Evolutionary conservation across 2,329 filamentous ascomycete species (phyloP).

Genomic region (Davidsoniella eucalypti): DNA sequence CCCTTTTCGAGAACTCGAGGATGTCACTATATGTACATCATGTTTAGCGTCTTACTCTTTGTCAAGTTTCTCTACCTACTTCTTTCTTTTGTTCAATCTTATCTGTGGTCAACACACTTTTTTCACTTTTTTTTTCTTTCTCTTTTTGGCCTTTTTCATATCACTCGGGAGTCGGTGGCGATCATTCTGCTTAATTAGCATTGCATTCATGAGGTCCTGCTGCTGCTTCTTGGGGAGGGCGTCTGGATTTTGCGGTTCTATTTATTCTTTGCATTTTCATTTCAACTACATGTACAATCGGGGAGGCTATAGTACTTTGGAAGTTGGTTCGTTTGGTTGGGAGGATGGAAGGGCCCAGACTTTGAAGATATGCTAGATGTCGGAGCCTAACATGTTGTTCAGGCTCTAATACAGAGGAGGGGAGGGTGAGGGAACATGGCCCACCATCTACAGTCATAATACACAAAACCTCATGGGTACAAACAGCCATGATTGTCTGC

Average conservation of each 20-base stretch:
- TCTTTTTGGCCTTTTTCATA: slow-evolving; percentile 10
- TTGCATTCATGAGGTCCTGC: slow-evolving; percentile 12
- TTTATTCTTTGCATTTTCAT: slow-evolving; percentile 8
- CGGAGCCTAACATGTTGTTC: too few relatives aligned
- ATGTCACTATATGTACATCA: too few relatives aligned
- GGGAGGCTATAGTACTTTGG: neutral
- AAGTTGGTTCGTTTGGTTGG: neutral
- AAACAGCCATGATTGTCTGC: neutral
- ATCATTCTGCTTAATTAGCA: slow-evolving; percentile 13
- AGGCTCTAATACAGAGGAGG: too few relatives aligned
- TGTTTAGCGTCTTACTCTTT: neutral
- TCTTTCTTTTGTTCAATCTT: neutral
- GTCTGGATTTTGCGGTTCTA: slow-evolving; percentile 12
- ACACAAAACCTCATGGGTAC: neutral
- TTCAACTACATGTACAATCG: slow-evolving; percentile 7
- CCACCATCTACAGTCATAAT: too few relatives aligned
- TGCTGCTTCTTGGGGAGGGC: slow-evolving; percentile 11
- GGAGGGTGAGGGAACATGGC: too few relatives aligned
- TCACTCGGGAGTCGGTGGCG: slow-evolving; percentile 12
- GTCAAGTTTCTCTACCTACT: neutral
- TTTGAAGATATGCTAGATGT: neutral
- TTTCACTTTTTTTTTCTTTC: slow-evolving; percentile 2
- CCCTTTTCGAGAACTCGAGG: too few relatives aligned
- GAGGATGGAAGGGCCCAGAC: neutral
- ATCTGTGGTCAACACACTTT: neutral